Evolutionary conservation across 768 basidiomycete species (phyloP), one percentile per base, ranked within the genome.

Genomic region (Lepiota subincarnata): DNA sequence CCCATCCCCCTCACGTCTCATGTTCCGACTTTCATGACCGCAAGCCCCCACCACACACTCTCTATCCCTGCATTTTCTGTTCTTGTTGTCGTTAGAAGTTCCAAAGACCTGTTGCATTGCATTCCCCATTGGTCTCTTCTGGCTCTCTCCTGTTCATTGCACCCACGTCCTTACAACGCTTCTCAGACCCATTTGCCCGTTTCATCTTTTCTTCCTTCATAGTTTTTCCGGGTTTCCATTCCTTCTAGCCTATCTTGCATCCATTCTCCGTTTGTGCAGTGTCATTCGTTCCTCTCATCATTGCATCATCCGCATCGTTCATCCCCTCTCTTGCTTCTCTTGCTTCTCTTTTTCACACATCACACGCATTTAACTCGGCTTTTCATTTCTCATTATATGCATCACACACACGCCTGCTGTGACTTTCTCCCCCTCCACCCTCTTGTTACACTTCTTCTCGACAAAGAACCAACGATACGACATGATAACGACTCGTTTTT

Each of bases 21-120:
- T 3, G 14, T 36, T n/a, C 12, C 26, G 34, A 20, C n/a, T 50
- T 43, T 31, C 28, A 24, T 35, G 34, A 26, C 24, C 16, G 49
- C 49, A 50, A 48, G 46, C 35, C n/a, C n/a, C n/a, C n/a, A n/a
- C n/a, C n/a, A n/a, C n/a, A n/a, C 48, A 50, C 52, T 47, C 16
- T 55, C 34, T 34, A 24, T 31, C 37, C 24, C 47, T 35, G 38
- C 52, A 36, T n/a, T 31, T 42, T 40, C 40, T 50, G 49, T 48
- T 46, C 52, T 56, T 36, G 51, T 41, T 50, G 37, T 55, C 47
- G 45, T 34, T 19, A 31, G 31, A 31, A 31, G 31, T 28, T 60
- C 28, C 42, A 39, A n/a, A 56, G 50, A 50, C 55, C 35, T 59
- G 44, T 55, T 45, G 28, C 48, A 58, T 62, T 55, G 61, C 66